Percentiles rank a stretch among this genome's conserved stretches.
phyloP scores from a whole-genome alignment of 345 rosid genomes.

The Alliaria petiolata region DNA sequence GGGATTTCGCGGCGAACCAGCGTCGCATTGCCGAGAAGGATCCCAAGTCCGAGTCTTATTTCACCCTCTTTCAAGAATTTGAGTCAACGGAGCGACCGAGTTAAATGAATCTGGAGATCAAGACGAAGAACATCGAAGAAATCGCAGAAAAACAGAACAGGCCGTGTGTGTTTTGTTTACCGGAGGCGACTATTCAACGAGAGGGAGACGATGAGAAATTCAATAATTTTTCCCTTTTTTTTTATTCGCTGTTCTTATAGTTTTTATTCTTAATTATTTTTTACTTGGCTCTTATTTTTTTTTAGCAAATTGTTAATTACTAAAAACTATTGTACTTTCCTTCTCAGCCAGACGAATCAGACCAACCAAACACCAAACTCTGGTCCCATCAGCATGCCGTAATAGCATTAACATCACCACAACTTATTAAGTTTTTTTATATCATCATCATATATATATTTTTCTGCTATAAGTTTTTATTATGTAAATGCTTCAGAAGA shows the following conservation, averaged over 20 bases:
- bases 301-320: too few relatives aligned
- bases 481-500: too few relatives aligned
- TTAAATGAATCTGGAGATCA: not conserved
- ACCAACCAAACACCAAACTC: slow-evolving; percentile 30
- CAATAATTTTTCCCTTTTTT: not conserved
- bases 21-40: slow-evolving; percentile 68
- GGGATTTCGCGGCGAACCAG: slow-evolving; percentile 55
- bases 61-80: not conserved
- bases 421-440: not conserved
- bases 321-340: not conserved
- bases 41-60: not conserved
- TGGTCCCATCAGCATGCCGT: slow-evolving; percentile 21
- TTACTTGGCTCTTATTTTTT: slow-evolving; percentile 21
- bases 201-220: not conserved
- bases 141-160: slow-evolving; percentile 14
- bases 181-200: too few relatives aligned
- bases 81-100: not conserved
- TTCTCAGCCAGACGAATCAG: slow-evolving; percentile 25
- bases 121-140: slow-evolving; percentile 14
- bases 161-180: slow-evolving; percentile 10
- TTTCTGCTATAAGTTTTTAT: too few relatives aligned
- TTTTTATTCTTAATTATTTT: not conserved
- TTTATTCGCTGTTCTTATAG: too few relatives aligned
- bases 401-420: too few relatives aligned
- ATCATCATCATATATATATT: not conserved